phyloP scores from a whole-genome alignment of 495 filamentous ascomycete genomes.

The Penicillium diatomitis region DNA sequence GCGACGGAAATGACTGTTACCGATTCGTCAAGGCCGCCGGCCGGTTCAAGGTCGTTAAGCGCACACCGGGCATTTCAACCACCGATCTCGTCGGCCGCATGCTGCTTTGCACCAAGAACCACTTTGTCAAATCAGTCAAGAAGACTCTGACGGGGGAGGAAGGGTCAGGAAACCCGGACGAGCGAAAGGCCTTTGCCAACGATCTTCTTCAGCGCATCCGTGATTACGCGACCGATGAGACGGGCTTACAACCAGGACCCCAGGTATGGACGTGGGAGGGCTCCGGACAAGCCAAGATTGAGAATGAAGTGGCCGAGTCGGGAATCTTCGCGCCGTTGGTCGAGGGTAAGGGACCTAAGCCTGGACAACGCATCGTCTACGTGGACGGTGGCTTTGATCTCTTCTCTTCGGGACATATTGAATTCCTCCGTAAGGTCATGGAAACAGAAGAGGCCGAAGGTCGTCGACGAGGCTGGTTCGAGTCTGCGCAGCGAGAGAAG shows the following conservation, averaged over 20 bases:
- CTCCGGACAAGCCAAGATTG: constrained; percentile 43
- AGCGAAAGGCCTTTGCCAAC: constrained; percentile 49
- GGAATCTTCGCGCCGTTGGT: constrained; percentile 56
- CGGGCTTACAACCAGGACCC: constrained; percentile 58
- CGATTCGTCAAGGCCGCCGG: constrained; percentile 87
- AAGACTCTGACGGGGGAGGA: constrained; percentile 59
- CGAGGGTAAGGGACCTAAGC: constrained; percentile 52
- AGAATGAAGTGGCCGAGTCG: constrained; percentile 38
- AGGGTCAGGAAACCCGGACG: constrained; percentile 57
- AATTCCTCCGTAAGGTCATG: constrained; percentile 73
- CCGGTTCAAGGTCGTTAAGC: constrained; percentile 86
- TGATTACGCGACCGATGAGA: constrained; percentile 81
- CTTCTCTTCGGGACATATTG: constrained; percentile 93
- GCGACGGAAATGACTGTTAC: constrained; percentile 88
- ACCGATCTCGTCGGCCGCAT: constrained; percentile 96
- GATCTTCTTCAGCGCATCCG: constrained; percentile 62
- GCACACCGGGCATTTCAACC: constrained; percentile 94
- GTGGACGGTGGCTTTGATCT: constrained; percentile 96
- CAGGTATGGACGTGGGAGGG: constrained; percentile 72
- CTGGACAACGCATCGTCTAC: constrained; percentile 81
- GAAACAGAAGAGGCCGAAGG: constrained; percentile 60
- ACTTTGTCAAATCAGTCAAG: constrained; percentile 74
- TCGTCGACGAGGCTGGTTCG: constrained; percentile 61
- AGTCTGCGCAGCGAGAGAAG: constrained; percentile 48
- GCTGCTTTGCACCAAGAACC: constrained; percentile 82